Conservation (phyloP, 371 early-diverging fungal species). For the Lichtheimia corymbifera region DNA sequence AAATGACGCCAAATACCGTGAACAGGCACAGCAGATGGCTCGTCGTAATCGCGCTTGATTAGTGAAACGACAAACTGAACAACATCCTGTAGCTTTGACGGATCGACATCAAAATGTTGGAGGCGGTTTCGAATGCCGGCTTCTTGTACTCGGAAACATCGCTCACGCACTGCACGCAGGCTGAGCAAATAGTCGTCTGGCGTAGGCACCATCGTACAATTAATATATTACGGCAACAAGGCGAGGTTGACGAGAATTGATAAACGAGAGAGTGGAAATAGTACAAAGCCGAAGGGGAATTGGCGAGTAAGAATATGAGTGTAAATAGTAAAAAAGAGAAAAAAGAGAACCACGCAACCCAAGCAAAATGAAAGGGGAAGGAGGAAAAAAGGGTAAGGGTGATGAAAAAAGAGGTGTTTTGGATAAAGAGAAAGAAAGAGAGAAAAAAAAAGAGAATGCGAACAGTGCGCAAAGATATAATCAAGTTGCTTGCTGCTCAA, state of each 20-base stretch:
- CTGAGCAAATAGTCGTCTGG: conserved; percentile 61
- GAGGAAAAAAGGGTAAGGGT: conserved; percentile 1
- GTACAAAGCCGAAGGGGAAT: background rate
- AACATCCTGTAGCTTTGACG: conserved; percentile 65
- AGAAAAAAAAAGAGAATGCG: background rate
- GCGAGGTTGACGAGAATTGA: background rate
- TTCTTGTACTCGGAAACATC: conserved; percentile 67
- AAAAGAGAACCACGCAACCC: conserved; percentile 5
- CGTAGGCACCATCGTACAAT: conserved; percentile 26
- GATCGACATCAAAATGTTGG: conserved; percentile 75
- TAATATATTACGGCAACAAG: conserved; percentile 9
- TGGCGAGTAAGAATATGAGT: background rate
- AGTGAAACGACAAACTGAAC: conserved; percentile 71
- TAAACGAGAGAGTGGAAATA: background rate
- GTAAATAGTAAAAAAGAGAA: background rate
- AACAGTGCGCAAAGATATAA: background rate
- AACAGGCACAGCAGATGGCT: conserved; percentile 68
- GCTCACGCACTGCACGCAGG: conserved; percentile 77
- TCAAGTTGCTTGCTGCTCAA: no score
- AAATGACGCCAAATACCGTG: conserved; percentile 92
- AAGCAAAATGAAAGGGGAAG: conserved; percentile 8
- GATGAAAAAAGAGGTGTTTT: background rate
- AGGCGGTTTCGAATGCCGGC: conserved; percentile 56
- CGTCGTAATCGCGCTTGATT: conserved; percentile 70
- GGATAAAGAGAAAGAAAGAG: conserved; percentile 4